A percentile compares a stretch with the other conserved stretches of the same genome.
Conservation (phyloP, 2,329 filamentous ascomycete species). For the Penicillium sp. region DNA sequence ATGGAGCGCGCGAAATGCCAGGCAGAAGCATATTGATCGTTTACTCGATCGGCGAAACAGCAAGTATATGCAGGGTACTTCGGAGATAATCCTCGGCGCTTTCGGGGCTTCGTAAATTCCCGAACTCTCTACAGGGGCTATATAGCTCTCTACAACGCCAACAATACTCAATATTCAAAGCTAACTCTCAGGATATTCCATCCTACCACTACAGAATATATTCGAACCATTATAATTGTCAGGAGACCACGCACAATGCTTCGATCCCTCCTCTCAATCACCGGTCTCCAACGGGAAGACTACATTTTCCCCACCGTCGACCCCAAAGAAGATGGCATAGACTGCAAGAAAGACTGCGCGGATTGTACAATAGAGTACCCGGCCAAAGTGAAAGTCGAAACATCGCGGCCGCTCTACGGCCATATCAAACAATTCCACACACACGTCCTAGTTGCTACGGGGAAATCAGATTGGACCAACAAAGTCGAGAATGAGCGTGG, state of each 20-base stretch:
- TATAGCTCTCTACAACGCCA: background rate
- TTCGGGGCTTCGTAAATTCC: slow-evolving; percentile 1
- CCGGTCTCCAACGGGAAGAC: slow-evolving; percentile 26
- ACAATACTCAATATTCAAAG: background rate
- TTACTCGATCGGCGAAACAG: too few relatives aligned
- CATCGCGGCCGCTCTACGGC: slow-evolving; percentile 37
- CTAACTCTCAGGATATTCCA: background rate
- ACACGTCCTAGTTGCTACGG: slow-evolving; percentile 46
- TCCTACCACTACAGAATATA: background rate
- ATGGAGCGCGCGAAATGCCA: background rate
- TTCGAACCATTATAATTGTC: background rate
- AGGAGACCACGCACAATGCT: slow-evolving; percentile 29
- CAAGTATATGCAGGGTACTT: background rate
- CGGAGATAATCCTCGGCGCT: background rate
- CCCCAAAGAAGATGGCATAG: slow-evolving; percentile 37
- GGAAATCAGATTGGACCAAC: slow-evolving; percentile 43
- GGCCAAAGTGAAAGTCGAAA: slow-evolving; percentile 42
- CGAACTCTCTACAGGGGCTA: background rate
- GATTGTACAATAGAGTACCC: slow-evolving; percentile 44
- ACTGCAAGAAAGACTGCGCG: slow-evolving; percentile 42
- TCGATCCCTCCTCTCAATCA: slow-evolving; percentile 38
- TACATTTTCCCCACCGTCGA: slow-evolving; percentile 46
- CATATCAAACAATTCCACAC: slow-evolving; percentile 42
- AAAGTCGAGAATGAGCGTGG: slow-evolving; percentile 45
- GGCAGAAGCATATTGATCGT: background rate